A percentile compares a stretch with the other conserved stretches of the same genome.
These are phyloP conservation scores for Tylopilus cervinicoccineus DNA, from an alignment of 768 basidiomycete genomes.

Conservation along the genomic window DNA sequence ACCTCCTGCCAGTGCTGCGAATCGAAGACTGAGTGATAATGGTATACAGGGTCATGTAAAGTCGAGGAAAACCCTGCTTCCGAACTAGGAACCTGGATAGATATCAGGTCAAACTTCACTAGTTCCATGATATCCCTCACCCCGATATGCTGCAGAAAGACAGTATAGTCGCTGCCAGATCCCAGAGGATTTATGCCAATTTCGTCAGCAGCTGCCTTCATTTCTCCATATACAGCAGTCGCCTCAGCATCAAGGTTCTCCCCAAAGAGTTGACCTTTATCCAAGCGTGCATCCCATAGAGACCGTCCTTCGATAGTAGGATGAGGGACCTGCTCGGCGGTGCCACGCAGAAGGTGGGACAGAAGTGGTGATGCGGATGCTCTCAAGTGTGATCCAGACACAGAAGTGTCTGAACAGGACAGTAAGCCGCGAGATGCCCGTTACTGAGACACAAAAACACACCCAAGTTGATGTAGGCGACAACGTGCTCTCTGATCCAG, in stretches of 20 bases:
- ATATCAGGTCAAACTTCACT: slow-evolving; percentile 1
- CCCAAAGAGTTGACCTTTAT: slow-evolving; percentile 42
- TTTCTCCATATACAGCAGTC: slow-evolving; percentile 23
- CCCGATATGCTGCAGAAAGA: slow-evolving; percentile 81
- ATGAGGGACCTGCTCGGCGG: slow-evolving; percentile 70
- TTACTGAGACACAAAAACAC: slow-evolving; percentile 28
- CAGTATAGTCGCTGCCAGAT: slow-evolving; percentile 88
- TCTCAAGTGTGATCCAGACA: slow-evolving; percentile 46
- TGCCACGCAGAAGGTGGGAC: slow-evolving; percentile 63
- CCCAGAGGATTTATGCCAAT: slow-evolving; percentile 60
- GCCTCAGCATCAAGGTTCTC: slow-evolving; percentile 29
- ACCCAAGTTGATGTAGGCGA: slow-evolving; percentile 86
- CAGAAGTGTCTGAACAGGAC: slow-evolving; percentile 46
- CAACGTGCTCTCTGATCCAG: slow-evolving; percentile 78
- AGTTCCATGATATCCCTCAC: slow-evolving; percentile 32
- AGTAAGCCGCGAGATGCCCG: slow-evolving; percentile 24
- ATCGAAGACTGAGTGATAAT: slow-evolving; percentile 78
- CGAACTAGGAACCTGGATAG: slow-evolving; percentile 31
- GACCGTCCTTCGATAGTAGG: slow-evolving; percentile 60
- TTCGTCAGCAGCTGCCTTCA: slow-evolving; percentile 25
- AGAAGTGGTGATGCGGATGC: slow-evolving; percentile 77
- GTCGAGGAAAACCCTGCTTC: slow-evolving; percentile 30
- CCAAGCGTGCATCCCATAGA: slow-evolving; percentile 75
- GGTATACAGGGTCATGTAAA: slow-evolving; percentile 61
- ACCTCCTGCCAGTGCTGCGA: slow-evolving; percentile 66